These are phyloP conservation scores for Pholiota conissans DNA, from an alignment of 768 basidiomycete genomes.

Conservation along the genomic window DNA sequence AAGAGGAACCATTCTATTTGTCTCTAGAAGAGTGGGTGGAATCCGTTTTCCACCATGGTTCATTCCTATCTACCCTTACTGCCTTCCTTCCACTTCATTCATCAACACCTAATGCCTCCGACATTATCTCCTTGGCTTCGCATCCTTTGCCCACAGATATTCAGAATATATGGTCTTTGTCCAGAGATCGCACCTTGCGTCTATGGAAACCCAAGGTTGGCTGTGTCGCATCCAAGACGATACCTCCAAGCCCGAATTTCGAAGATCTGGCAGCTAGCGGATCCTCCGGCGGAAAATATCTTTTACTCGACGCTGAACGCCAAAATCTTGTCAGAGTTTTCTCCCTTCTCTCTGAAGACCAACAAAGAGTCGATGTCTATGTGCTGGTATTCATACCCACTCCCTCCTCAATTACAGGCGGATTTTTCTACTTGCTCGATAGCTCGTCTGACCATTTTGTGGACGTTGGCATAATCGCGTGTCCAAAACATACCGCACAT, in stretches of 20 bases:
- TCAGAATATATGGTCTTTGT: conserved; percentile 79
- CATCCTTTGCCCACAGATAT: conserved; percentile 78
- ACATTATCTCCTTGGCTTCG: conserved; percentile 71
- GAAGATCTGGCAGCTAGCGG: conserved; percentile 16
- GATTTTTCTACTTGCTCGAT: conserved; percentile 73
- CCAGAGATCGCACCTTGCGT: conserved; percentile 81
- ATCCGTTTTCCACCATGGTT: conserved; percentile 58
- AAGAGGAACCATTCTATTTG: too few relatives aligned
- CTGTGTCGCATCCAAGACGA: conserved; percentile 62
- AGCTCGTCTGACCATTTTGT: conserved; percentile 58
- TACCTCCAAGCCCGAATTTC: conserved; percentile 28
- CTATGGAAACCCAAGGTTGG: conserved; percentile 81
- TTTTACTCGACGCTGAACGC: conserved; percentile 57
- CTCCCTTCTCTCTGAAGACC: conserved; percentile 42
- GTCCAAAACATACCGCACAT: conserved; percentile 58
- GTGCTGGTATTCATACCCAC: conserved; percentile 76
- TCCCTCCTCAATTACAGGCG: conserved; percentile 65
- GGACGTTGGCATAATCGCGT: conserved; percentile 58
- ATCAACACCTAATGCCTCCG: conserved; percentile 44
- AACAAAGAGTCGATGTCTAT: conserved; percentile 44
- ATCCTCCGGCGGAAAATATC: conserved; percentile 26
- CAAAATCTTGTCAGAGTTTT: conserved; percentile 70
- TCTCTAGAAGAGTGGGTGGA: conserved; percentile 71
- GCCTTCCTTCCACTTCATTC: conserved; percentile 63
- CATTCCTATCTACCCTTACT: conserved; percentile 66